A percentile compares a stretch with the other conserved stretches of the same genome.
Evolutionary conservation across 2,329 filamentous ascomycete genomes (phyloP).

Genomic region (Fusarium verticillioides): DNA sequence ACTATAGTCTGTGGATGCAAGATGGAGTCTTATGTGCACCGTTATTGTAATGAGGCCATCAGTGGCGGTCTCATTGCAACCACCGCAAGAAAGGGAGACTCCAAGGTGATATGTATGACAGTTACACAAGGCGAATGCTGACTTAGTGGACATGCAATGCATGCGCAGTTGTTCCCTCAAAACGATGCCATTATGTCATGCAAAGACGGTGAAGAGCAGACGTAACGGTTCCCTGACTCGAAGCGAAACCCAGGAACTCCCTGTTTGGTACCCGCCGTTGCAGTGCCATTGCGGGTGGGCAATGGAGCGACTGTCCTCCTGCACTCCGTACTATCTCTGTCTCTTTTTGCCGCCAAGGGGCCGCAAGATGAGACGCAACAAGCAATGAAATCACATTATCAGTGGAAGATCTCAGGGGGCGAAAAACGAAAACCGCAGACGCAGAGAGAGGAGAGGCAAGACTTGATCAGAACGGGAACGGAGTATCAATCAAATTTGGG

Average conservation of each 20-base stretch:
- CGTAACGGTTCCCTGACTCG: conserved; percentile 24
- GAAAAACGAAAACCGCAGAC: background rate
- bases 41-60: background rate
- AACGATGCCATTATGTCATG: conserved; percentile 6
- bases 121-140: conserved; percentile 12
- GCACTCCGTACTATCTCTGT: conserved; percentile 8
- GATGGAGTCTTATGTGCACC: background rate
- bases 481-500: conserved; percentile 11
- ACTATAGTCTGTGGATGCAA: background rate
- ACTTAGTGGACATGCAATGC: background rate
- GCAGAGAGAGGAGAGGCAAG: background rate
- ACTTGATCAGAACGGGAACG: background rate
- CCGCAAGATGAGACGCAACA: conserved; percentile 21
- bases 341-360: conserved; percentile 33
- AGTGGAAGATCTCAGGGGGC: conserved; percentile 29
- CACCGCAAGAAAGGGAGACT: background rate
- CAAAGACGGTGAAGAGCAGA: conserved; percentile 30
- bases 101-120: conserved; percentile 1
- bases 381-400: conserved; percentile 9
- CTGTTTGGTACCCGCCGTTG: conserved; percentile 31
- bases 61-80: background rate
- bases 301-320: conserved; percentile 29
- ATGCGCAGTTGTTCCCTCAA: background rate
- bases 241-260: conserved; percentile 14
- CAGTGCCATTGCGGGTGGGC: conserved; percentile 40